These are phyloP conservation scores for Xerocomellus intermedius DNA, from an alignment of 768 basidiomycete genomes.

Conservation along the genomic window DNA sequence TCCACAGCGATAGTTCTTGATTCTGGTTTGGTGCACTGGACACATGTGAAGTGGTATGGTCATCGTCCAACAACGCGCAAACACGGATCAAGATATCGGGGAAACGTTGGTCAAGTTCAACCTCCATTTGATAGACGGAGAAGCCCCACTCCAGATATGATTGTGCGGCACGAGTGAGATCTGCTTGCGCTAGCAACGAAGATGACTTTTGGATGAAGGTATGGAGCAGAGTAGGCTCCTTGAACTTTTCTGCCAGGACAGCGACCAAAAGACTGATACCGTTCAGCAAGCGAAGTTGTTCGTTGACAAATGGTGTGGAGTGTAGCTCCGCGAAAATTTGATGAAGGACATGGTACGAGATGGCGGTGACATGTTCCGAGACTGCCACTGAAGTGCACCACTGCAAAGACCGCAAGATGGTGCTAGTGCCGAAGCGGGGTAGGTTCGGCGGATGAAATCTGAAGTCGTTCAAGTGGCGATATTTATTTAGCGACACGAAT, in stretches of 20 bases:
- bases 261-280: constrained; percentile 74
- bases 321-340: constrained; percentile 68
- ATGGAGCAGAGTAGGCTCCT: constrained; percentile 59
- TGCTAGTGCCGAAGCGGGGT: constrained; percentile 51
- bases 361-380: constrained; percentile 48
- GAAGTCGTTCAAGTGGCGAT: constrained; percentile 49
- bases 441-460: constrained; percentile 62
- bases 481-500: constrained; percentile 52
- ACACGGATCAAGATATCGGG: constrained; percentile 71
- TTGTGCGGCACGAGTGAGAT: constrained; percentile 66
- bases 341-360: constrained; percentile 76
- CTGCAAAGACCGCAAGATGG: constrained; percentile 52
- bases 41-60: constrained; percentile 36
- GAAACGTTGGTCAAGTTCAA: constrained; percentile 49
- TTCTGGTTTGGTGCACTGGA: constrained; percentile 37
- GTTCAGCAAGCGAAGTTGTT: constrained; percentile 75
- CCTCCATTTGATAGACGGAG: constrained; percentile 42
- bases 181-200: constrained; percentile 62
- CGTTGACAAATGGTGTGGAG: constrained; percentile 71
- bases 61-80: constrained; percentile 58
- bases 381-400: constrained; percentile 54
- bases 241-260: constrained; percentile 52
- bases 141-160: constrained; percentile 82
- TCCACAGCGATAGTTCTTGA: constrained; percentile 56
- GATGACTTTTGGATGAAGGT: constrained; percentile 66